Conservation (phyloP, 768 basidiomycete genomes). For the Boletus speciosus region DNA sequence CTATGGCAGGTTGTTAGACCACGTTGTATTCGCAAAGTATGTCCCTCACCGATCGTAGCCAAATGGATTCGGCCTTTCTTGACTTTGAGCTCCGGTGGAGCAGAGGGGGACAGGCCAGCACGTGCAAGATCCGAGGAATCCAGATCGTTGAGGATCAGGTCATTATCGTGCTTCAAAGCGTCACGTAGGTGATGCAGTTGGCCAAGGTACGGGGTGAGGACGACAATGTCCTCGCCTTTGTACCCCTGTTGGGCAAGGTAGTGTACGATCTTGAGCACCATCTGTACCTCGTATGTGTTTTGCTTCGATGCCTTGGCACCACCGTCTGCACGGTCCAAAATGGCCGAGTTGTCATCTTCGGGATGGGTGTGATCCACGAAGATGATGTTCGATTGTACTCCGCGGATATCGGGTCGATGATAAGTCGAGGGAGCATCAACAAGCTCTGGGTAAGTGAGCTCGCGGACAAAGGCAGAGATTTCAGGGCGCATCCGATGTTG, state of each 20-base stretch:
- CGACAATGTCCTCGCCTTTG: slow-evolving; percentile 55
- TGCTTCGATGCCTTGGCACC: slow-evolving; percentile 53
- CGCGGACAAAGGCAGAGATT: slow-evolving; percentile 58
- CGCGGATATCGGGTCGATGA: slow-evolving; percentile 48
- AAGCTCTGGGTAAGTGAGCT: slow-evolving; percentile 67
- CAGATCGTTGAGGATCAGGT: slow-evolving; percentile 60
- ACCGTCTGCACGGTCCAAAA: slow-evolving; percentile 45
- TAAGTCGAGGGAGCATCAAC: slow-evolving; percentile 49
- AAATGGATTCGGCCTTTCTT: slow-evolving; percentile 43
- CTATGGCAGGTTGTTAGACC: slow-evolving; percentile 30
- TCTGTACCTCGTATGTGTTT: slow-evolving; percentile 55
- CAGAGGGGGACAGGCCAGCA: slow-evolving; percentile 44
- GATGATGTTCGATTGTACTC: slow-evolving; percentile 55
- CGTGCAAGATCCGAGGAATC: slow-evolving; percentile 55
- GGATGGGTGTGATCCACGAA: slow-evolving; percentile 57
- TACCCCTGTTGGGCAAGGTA: slow-evolving; percentile 71
- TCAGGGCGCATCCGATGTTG: slow-evolving; percentile 78
- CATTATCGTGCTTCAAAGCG: slow-evolving; percentile 41
- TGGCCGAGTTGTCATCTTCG: slow-evolving; percentile 44
- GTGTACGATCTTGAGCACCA: slow-evolving; percentile 61
- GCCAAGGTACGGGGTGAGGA: slow-evolving; percentile 68
- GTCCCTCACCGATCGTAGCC: slow-evolving; percentile 57
- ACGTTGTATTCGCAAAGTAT: background rate
- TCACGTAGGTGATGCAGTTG: slow-evolving; percentile 51
- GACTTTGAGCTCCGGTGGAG: slow-evolving; percentile 37